Evolutionary conservation across 2,329 filamentous ascomycete species (phyloP), one percentile per base, ranked within the genome.

Genomic region (Gyromitra esculenta): DNA sequence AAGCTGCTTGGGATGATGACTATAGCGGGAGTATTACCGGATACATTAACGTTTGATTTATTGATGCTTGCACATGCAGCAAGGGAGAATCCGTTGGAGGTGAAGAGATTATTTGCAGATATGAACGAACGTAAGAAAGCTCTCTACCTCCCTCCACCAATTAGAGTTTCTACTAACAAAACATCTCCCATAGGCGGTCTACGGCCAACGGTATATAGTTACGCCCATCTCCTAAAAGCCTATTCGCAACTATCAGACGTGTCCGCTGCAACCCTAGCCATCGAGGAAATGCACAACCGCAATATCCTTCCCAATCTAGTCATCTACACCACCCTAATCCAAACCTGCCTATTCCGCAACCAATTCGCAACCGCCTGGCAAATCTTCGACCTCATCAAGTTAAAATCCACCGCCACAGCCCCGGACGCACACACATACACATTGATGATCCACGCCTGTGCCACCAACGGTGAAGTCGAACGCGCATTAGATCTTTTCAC

Each of bases 331-430:
- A 73, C 78, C 25, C 63, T 79, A 31, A 79, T 80, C 13, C 70
- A 79, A 60, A 79, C 78, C 8, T 78, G 76, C 25, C 69, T 79
- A 52, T 70, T 75, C 54, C 63, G 76, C 39, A 64, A 67, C 54
- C 76, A 80, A 39, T 54, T 75, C 18, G 59, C 63, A 37, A 77
- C 72, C 7, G 79, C 79, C 39, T 80, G 78, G 79, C 62, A 79
- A 25, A 76, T 80, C 43, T 80, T 80, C 60, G 69, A 80, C 18
- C 78, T 80, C 50, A 80, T 80, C 31, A 80, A 80, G 41, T 60
- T 79, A 15, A 79, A 79, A 48, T 80, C 79, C 3, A 67, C 67
- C 11, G 37, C 78, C 13, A 80, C 79, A 11, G 76, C 78, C 1
- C 79, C 79, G 9, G 78, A 79, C 41, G 48, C 45, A 31, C 21